Evolutionary conservation across 73 alveolate genomes (phyloP), one percentile per base, ranked within the genome.

Genomic region (Strombidium stylifer): DNA sequence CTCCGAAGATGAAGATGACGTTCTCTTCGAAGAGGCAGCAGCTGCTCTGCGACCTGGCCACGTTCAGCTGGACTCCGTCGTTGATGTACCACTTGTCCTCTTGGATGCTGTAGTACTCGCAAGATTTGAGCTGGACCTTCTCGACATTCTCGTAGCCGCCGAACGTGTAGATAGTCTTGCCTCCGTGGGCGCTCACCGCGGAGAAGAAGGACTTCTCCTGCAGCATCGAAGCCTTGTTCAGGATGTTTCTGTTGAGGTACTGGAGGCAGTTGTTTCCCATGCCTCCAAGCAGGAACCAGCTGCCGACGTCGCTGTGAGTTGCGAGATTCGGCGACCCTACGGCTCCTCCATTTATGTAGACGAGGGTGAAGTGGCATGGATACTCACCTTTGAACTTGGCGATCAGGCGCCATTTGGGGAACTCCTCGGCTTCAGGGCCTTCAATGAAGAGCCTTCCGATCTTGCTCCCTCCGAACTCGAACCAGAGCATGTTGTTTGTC

Each of bases 81-180:
- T 77, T 74, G 27, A 25, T 27, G 46, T 69, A 25, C 99, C 99
- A 94, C 40, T 56, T 77, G 47, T 94, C 96, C 47, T 75, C 67
- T 23, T 68, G 79, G 3, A 94, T 66, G 54, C 82, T 87, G 67
- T 88, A 94, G 54, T 68, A 53, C 60, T 87, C 95, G 18, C 92
- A 84, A 31, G 93, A 65, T 61, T 91, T 84, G 24, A 94, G 82
- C 69, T 94, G 93, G 15, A 84, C 57, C 75, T 94, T 94, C n/a
- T 84, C 94, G 45, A 82, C 74, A 32, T 73, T 73, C 60, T 94
- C 99, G 73, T 91, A 94, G 26, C 99, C 99, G 35, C 99, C 99
- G 55, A 94, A 81, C 19, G 96, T 86, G 62, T 89, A 94, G 3
- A 94, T 92, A 15, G n/a, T n/a, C n/a, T 71, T 2, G 3, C 25